A percentile compares a stretch with the other conserved stretches of the same genome.
phyloP scores from a whole-genome alignment of 495 filamentous ascomycete genomes.

The Aspergillus affinis region DNA sequence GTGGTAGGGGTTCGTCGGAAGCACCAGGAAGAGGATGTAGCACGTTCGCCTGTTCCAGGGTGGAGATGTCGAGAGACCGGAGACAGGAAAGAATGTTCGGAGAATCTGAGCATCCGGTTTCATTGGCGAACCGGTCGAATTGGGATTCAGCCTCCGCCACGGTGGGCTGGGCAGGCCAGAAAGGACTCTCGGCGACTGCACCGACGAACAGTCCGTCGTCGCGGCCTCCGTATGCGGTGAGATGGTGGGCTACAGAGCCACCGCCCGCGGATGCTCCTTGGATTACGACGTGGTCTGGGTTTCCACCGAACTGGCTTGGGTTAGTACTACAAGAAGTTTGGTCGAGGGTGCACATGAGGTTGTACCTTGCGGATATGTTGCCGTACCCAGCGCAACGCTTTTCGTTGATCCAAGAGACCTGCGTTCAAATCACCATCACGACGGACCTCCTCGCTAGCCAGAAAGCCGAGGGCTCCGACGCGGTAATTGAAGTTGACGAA shows the following conservation, averaged over 20 bases:
- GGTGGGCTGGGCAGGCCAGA: slow-evolving; percentile 60
- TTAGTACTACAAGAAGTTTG: not conserved
- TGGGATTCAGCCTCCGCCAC: slow-evolving; percentile 59
- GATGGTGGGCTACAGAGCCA: slow-evolving; percentile 61
- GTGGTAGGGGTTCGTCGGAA: slow-evolving; percentile 32
- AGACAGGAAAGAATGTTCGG: slow-evolving; percentile 54
- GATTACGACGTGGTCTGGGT: slow-evolving; percentile 66
- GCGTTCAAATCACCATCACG: slow-evolving; percentile 49
- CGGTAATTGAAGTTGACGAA: slow-evolving; percentile 72
- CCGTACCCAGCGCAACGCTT: slow-evolving; percentile 61
- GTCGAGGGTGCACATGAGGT: not conserved
- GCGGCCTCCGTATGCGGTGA: slow-evolving; percentile 57
- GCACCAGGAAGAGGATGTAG: slow-evolving; percentile 52
- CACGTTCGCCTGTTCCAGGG: slow-evolving; percentile 50
- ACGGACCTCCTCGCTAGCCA: slow-evolving; percentile 57
- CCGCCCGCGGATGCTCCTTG: slow-evolving; percentile 68
- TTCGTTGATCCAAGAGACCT: slow-evolving; percentile 64
- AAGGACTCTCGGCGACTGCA: slow-evolving; percentile 59
- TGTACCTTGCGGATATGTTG: slow-evolving; percentile 42
- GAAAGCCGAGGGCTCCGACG: slow-evolving; percentile 65
- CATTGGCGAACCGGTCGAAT: slow-evolving; percentile 55
- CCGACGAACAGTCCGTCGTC: slow-evolving; percentile 57
- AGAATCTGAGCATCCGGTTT: slow-evolving; percentile 44
- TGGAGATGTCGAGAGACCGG: slow-evolving; percentile 45
- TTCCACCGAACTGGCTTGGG: slow-evolving; percentile 62